A percentile compares a stretch with the other conserved stretches of the same genome.
These are phyloP conservation scores for Fusarium beomiforme DNA, from an alignment of 2,329 filamentous ascomycete genomes.

Conservation along the genomic window DNA sequence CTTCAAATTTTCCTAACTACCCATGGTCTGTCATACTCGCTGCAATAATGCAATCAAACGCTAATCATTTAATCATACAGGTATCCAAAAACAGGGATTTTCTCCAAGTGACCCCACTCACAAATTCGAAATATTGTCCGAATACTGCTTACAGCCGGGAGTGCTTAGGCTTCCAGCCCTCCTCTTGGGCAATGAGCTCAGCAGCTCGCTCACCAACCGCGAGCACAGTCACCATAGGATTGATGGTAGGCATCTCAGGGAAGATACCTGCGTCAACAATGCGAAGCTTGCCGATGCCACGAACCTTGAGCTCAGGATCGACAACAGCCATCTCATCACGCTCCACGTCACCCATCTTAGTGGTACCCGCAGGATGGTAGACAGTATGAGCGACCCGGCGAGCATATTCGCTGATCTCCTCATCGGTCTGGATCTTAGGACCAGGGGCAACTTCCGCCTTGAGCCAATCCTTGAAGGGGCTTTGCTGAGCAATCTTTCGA, in stretches of 20 bases:
- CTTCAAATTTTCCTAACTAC: slow-evolving; percentile 16
- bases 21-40: slow-evolving; percentile 13
- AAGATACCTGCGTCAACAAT: slow-evolving; percentile 91
- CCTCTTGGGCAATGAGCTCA: slow-evolving; percentile 78
- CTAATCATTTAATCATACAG: slow-evolving; percentile 35
- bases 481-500: slow-evolving; percentile 78
- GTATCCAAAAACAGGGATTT: slow-evolving; percentile 18
- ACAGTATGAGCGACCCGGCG: slow-evolving; percentile 86
- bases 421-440: slow-evolving; percentile 76
- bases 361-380: slow-evolving; percentile 89
- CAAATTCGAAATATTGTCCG: not conserved
- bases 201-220: slow-evolving; percentile 85
- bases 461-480: slow-evolving; percentile 84
- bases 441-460: slow-evolving; percentile 85
- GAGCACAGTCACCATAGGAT: slow-evolving; percentile 91
- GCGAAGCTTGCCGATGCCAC: slow-evolving; percentile 76
- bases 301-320: slow-evolving; percentile 76
- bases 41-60: slow-evolving; percentile 27
- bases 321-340: slow-evolving; percentile 81
- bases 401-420: slow-evolving; percentile 84
- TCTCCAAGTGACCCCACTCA: not conserved
- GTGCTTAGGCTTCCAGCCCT: slow-evolving; percentile 58
- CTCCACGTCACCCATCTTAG: slow-evolving; percentile 83
- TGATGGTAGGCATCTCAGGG: slow-evolving; percentile 86
- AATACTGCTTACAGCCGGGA: slow-evolving; percentile 45